A percentile compares a stretch with the other conserved stretches of the same genome.
These are phyloP conservation scores for Trichopus zeylanicus DNA, from an alignment of 116 monocot species.

Conservation along the genomic window DNA sequence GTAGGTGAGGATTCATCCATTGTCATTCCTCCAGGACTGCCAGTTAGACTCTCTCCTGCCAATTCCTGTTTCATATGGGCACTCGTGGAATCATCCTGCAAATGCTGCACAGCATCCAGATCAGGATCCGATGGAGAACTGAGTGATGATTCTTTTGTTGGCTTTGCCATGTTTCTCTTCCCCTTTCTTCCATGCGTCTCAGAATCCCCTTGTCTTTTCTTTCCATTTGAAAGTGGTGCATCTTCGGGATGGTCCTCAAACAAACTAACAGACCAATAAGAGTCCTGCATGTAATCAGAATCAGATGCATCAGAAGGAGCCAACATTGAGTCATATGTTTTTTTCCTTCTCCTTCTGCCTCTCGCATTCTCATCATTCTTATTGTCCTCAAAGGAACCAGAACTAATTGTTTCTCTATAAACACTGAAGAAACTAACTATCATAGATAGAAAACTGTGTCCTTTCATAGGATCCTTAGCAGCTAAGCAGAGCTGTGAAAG, in stretches of 20 bases:
- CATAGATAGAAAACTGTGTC: slow-evolving; percentile 29
- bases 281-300: slow-evolving; percentile 71
- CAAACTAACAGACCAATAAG: slow-evolving; percentile 58
- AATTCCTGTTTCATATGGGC: slow-evolving; percentile 25
- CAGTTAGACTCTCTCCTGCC: slow-evolving; percentile 33
- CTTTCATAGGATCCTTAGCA: slow-evolving; percentile 51
- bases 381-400: slow-evolving; percentile 16
- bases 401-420: slow-evolving; percentile 30
- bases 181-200: slow-evolving; percentile 34
- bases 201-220: slow-evolving; percentile 32
- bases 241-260: slow-evolving; percentile 30
- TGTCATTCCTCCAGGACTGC: slow-evolving; percentile 52
- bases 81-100: slow-evolving; percentile 18
- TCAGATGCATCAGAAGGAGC: slow-evolving; percentile 16
- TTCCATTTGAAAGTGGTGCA: slow-evolving; percentile 14
- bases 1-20: slow-evolving; percentile 54
- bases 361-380: slow-evolving; percentile 15
- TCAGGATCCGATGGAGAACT: slow-evolving; percentile 3
- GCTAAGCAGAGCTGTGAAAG: slow-evolving; percentile 57
- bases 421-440: slow-evolving; percentile 53
- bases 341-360: slow-evolving; percentile 47
- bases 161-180: slow-evolving; percentile 29
- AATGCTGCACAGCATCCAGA: slow-evolving; percentile 12
- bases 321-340: slow-evolving; percentile 20
- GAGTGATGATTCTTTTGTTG: slow-evolving; percentile 16